Evolutionary conservation across 2,329 filamentous ascomycete genomes (phyloP), one percentile per base, ranked within the genome.

Genomic region (Alternaria tenuissima): DNA sequence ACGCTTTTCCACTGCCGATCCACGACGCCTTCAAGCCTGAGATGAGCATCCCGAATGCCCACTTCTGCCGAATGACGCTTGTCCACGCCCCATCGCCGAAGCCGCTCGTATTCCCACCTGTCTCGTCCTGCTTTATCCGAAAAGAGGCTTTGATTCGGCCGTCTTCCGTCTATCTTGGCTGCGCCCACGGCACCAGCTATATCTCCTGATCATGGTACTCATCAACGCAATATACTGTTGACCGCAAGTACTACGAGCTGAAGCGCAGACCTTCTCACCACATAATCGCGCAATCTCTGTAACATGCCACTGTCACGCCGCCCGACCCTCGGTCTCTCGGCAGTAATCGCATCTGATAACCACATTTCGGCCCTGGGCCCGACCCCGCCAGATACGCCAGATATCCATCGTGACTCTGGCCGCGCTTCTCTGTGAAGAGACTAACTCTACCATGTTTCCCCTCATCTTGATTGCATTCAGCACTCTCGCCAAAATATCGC

Each of bases 311-410:
- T 41, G 49, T 58, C 20, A 36, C 54, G 36, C 36, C 26, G 44
- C 44, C 49, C 57, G 54, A 51, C 41, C 32, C 32, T 38, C 53
- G 57, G 52, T 22, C 24, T 26, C 52, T 59, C 46, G 52, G 58
- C 55, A 34, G 26, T 20, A 22, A 43, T 48, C 36, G 51, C 61
- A 63, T 63, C 61, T 63, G 61, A 63, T 63, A 63, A 63, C 49
- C 46, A 42, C 30, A 52, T 28, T 26, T 22, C 28, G 32, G 22
- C 20, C 36, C 34, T 39, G 44, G 22, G 32, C 32, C 32, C 32
- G 32, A 14, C 26, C 44, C 54, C 46, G 24, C 24, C 24, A 26
- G 24, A 26, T 26, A 26, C 52, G 28, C 41, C 41, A 24, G 53
- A n/a, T 39, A 48, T 16, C 12, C 47, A 30, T 28, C 20, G 32